Conservation (phyloP, 805 yeast species). For the Kuraishia piskuri region DNA sequence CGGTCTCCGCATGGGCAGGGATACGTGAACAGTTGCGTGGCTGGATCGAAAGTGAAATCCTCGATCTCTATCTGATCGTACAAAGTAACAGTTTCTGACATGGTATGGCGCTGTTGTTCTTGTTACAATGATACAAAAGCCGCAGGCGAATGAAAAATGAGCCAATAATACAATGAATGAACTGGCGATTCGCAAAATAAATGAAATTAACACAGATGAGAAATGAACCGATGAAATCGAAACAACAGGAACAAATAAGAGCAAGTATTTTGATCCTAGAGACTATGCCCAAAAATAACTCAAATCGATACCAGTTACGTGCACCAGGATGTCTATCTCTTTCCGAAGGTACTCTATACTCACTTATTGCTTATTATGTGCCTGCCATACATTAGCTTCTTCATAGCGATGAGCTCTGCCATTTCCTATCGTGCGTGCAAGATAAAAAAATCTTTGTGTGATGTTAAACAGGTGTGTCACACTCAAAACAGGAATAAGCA, state of each 20-base stretch:
- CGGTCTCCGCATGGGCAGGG: slow-evolving; percentile 99
- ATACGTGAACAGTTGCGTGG: slow-evolving; percentile 75
- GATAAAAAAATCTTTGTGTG: background rate
- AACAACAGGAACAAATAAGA: too few species aligned
- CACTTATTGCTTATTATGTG: too few species aligned
- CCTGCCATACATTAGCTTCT: background rate
- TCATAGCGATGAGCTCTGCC: background rate
- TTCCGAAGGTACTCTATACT: too few species aligned
- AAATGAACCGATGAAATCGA: too few species aligned
- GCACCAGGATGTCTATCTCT: too few species aligned
- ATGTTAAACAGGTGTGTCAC: background rate
- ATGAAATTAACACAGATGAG: background rate
- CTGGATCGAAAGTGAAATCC: slow-evolving; percentile 86
- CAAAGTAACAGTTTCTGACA: slow-evolving; percentile 22
- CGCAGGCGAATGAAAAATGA: background rate
- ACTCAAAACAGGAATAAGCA: background rate
- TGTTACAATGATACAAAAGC: background rate
- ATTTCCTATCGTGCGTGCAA: background rate
- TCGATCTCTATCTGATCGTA: slow-evolving; percentile 97
- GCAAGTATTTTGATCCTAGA: too few species aligned
- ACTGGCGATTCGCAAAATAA: background rate
- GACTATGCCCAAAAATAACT: too few species aligned
- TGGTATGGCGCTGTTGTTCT: background rate
- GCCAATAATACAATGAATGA: background rate
- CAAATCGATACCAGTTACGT: too few species aligned